These are phyloP conservation scores for Rhizopogon vulgaris DNA, from an alignment of 768 basidiomycete species.

Conservation along the genomic window DNA sequence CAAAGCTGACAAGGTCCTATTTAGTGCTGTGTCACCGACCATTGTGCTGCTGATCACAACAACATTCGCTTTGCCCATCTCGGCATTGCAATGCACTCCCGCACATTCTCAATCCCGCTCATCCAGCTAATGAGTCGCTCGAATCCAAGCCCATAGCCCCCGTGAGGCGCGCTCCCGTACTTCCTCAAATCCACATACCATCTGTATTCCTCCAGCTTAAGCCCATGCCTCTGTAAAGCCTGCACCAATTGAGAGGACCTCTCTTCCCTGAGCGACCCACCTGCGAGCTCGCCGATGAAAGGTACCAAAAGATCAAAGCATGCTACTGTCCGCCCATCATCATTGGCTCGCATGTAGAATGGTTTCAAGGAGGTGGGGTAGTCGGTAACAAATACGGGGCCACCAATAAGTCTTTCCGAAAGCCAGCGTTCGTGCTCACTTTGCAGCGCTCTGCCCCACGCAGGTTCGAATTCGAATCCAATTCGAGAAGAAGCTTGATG, in stretches of 20 bases:
- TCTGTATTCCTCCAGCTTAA: constrained; percentile 32
- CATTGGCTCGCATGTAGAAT: constrained; percentile 90
- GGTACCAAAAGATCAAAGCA: constrained; percentile 96
- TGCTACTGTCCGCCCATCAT: constrained; percentile 58
- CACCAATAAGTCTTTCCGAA: constrained; percentile 56
- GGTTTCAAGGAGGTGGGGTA: constrained; percentile 84
- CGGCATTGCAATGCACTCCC: constrained; percentile 90
- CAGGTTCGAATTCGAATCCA: constrained; percentile 48
- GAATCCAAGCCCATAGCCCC: constrained; percentile 95
- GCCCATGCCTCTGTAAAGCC: constrained; percentile 43
- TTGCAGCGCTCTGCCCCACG: constrained; percentile 68
- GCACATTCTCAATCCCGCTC: constrained; percentile 82
- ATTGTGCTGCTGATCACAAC: constrained; percentile 30
- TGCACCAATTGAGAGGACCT: constrained; percentile 44
- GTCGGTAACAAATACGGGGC: constrained; percentile 88
- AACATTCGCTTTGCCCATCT: constrained; percentile 81
- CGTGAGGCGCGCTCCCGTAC: constrained; percentile 87
- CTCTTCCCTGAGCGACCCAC: constrained; percentile 88
- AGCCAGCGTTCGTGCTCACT: constrained; percentile 95
- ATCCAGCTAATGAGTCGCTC: constrained; percentile 87
- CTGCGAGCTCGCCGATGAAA: constrained; percentile 80
- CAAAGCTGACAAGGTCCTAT: too few relatives aligned
- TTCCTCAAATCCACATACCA: constrained; percentile 84
- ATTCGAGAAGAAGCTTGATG: constrained; percentile 22
- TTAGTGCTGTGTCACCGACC: too few relatives aligned